Evolutionary conservation across 306 rosid species (phyloP).

Genomic region (Cucumis cinereus): DNA sequence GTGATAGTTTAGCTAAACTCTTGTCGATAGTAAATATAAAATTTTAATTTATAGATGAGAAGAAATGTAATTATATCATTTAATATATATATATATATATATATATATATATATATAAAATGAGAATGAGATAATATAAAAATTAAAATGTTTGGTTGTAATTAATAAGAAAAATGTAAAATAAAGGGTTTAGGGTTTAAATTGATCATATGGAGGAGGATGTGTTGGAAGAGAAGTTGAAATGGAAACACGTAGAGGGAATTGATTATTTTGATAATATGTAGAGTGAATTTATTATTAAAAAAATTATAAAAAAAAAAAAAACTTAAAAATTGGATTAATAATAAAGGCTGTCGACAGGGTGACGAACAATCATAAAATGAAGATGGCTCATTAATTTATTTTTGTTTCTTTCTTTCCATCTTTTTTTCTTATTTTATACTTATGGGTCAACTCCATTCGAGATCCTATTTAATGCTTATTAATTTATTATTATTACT

Average conservation of each 20-base stretch:
- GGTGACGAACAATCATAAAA: neutral
- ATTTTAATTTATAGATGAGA: too few relatives aligned
- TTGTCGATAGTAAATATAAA: too few relatives aligned
- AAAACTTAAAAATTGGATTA: neutral
- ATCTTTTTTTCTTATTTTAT: neutral
- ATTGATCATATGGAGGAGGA: neutral
- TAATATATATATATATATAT: too few relatives aligned
- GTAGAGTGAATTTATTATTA: too few relatives aligned
- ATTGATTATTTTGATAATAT: neutral
- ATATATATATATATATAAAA: too few relatives aligned
- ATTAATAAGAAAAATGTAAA: neutral
- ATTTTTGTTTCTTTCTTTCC: neutral
- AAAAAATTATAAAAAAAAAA: too few relatives aligned
- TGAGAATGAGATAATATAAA: too few relatives aligned
- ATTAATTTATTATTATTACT: neutral
- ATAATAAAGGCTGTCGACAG: neutral
- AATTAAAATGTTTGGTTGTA: too few relatives aligned
- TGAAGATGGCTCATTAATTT: constrained; percentile 1
- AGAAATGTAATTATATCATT: too few relatives aligned
- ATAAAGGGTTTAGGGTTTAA: neutral
- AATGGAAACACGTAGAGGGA: neutral
- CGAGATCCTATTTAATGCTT: neutral
- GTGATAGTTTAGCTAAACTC: too few relatives aligned
- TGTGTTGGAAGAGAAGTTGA: neutral
- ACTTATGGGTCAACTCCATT: neutral